Evolutionary conservation across 202 grass and related monocot genomes (phyloP), one percentile per base, ranked within the genome.

Genomic region (Elaeis oleifera): DNA sequence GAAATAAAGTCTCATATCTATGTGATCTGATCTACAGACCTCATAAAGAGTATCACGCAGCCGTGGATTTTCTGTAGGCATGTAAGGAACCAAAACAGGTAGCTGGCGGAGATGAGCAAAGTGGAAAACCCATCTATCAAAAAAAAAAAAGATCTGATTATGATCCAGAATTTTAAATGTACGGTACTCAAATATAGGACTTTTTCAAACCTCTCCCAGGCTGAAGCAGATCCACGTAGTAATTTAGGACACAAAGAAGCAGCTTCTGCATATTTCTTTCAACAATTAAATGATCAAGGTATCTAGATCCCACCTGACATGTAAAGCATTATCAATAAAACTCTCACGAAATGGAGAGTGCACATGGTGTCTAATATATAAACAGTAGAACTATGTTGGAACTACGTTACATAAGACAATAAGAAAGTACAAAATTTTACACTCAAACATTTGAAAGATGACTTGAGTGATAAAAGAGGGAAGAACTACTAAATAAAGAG

Each of bases 241-340:
- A 99, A 75, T 59, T 99, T 99, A 71, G 82, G 94, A 49, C 94
- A 99, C 74, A 84, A 79, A 48, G 81, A 74, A 60, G 94, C 94
- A 70, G 94, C 94, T 81, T 99, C 88, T 74, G 88, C 82, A 51
- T 92, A 92, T 71, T 88, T 65, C 88, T 89, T 89, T 89, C 88
- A 81, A 99, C 72, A 72, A 99, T 92, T 79, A 99, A 86, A 75
- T 88, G 74, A 79, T 99, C 94, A 72, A 99, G 94, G 69, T 99
- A 99, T 70, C 77, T 86, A 64, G 88, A 82, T 63, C 94, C 94
- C 54, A 99, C 88, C 94, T 96, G 74, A 71, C 53, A 79, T 48
- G 16, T 25, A 51, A 73, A 56, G 71, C 65, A 67, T 28, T 27
- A 44, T 16, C 14, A 9, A 55, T 19, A 53, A 64, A 54, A 21